phyloP scores from a whole-genome alignment of 2,329 filamentous ascomycete species.

The Emericellopsis cladophorae region DNA sequence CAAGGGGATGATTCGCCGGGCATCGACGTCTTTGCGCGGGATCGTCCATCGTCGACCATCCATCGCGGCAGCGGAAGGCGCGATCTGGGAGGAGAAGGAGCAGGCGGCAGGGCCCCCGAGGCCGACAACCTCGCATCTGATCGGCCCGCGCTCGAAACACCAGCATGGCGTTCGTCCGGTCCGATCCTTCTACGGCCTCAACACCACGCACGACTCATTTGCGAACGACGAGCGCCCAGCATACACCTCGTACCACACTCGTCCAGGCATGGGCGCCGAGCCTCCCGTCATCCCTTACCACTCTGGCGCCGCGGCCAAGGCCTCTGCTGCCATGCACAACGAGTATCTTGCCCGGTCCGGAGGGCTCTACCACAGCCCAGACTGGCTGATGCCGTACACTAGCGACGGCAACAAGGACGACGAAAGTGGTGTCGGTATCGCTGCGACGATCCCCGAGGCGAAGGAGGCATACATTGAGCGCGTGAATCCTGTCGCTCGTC shows the following conservation, averaged over 20 bases:
- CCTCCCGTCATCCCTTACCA: conserved; percentile 49
- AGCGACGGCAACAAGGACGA: conserved; percentile 40
- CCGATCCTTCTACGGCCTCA: conserved; percentile 29
- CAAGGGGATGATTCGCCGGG: conserved; percentile 40
- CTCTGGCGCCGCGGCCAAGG: conserved; percentile 48
- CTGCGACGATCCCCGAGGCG: conserved; percentile 30
- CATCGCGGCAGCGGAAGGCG: conserved; percentile 16
- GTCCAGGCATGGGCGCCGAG: conserved; percentile 34
- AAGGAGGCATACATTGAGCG: conserved; percentile 30
- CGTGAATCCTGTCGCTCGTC: conserved; percentile 42
- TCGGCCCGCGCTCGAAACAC: conserved; percentile 16
- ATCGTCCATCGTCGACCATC: conserved; percentile 37
- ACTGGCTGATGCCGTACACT: conserved; percentile 25
- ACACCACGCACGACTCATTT: conserved; percentile 13
- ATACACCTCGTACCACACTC: conserved; percentile 20
- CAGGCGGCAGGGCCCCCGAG: conserved; percentile 11
- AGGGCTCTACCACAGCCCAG: conserved; percentile 23
- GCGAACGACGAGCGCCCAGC: conserved; percentile 11
- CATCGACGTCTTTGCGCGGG: conserved; percentile 40
- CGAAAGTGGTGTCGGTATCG: conserved; percentile 53
- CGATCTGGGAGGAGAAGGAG: conserved; percentile 12
- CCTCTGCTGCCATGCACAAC: conserved; percentile 47
- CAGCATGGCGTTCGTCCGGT: conserved; percentile 24
- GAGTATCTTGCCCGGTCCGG: conserved; percentile 24
- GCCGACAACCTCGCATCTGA: conserved; percentile 35